A percentile compares a stretch with the other conserved stretches of the same genome.
phyloP scores from a whole-genome alignment of 352 stramenopile species.

The Pilasporangium apinafurcum region DNA sequence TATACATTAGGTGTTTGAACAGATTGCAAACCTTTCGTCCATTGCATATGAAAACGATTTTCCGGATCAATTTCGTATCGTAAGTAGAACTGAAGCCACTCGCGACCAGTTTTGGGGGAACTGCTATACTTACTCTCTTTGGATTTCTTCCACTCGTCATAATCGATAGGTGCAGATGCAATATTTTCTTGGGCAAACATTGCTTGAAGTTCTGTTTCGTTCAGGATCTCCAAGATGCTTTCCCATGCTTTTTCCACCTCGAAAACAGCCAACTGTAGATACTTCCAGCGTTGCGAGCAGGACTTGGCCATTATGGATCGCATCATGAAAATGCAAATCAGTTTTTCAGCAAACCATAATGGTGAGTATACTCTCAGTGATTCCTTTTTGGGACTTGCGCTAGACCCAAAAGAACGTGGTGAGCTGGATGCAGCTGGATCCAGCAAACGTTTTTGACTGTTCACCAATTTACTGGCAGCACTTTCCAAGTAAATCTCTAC shows the following conservation, averaged over 20 bases:
- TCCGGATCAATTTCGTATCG: conserved; percentile 22
- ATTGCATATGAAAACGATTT: conserved; percentile 49
- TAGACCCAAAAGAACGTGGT: neutral
- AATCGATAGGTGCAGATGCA: conserved; percentile 19
- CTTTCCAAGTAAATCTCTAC: conserved; percentile 46
- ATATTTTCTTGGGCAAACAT: conserved; percentile 19
- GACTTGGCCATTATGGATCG: conserved; percentile 18
- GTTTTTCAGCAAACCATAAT: conserved; percentile 55
- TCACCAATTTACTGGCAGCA: conserved; percentile 33
- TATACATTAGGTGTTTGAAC: conserved; percentile 1
- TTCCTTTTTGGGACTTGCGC: conserved; percentile 5
- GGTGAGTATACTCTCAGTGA: conserved; percentile 13
- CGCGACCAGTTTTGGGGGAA: conserved; percentile 11
- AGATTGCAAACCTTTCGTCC: conserved; percentile 22
- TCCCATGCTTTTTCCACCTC: conserved; percentile 48
- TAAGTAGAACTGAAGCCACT: conserved; percentile 51
- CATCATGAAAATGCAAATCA: conserved; percentile 48
- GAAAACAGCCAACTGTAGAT: conserved; percentile 23
- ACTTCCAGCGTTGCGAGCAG: conserved; percentile 23
- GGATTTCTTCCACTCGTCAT: conserved; percentile 51
- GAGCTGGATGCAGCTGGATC: neutral
- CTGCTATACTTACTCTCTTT: conserved; percentile 12
- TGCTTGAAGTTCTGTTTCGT: conserved; percentile 33
- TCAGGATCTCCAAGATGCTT: conserved; percentile 30
- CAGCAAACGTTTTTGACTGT: conserved; percentile 13